Conservation (phyloP, 2,329 filamentous ascomycete species). For the Bimuria novae-zelandiae region DNA sequence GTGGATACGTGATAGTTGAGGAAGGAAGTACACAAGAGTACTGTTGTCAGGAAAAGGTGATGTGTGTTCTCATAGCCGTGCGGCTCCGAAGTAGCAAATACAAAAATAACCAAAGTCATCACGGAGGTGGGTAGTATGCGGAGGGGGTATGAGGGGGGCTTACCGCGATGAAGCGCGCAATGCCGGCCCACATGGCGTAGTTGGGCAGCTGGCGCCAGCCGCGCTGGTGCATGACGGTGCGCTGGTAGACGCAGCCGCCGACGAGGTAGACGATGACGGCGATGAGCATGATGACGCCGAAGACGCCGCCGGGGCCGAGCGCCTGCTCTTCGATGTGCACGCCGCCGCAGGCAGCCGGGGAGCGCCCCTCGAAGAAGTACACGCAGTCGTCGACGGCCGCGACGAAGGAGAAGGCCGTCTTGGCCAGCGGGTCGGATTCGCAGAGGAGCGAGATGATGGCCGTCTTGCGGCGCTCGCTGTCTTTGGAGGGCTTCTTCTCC, state of each 20-base stretch:
- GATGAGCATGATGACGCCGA: constrained; percentile 80
- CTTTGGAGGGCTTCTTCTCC: constrained; percentile 52
- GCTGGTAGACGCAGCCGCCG: constrained; percentile 93
- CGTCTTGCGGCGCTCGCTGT: constrained; percentile 72
- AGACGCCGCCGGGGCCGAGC: constrained; percentile 74
- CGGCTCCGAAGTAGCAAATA: constrained; percentile 99
- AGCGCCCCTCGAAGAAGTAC: constrained; percentile 94
- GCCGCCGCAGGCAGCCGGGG: constrained; percentile 80
- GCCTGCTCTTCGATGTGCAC: constrained; percentile 61
- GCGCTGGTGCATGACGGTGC: constrained; percentile 89
- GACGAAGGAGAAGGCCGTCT: constrained; percentile 80
- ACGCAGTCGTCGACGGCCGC: constrained; percentile 88
- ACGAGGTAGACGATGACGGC: constrained; percentile 87
- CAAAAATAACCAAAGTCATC: constrained; percentile 50
- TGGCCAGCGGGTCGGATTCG: constrained; percentile 75
- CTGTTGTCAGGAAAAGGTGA: constrained; percentile 88
- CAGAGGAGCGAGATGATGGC: constrained; percentile 92
- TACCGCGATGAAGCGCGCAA: constrained; percentile 83
- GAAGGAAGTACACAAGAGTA: too few species aligned
- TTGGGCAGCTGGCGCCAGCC: constrained; percentile 97
- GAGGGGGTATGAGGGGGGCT: constrained; percentile 3
- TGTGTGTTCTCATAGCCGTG: constrained; percentile 95
- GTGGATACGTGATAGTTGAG: background rate
- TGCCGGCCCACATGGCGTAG: constrained; percentile 88
- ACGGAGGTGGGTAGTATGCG: background rate